Evolutionary conservation across 352 stramenopile species (phyloP).

Genomic region (Pythium pectinolyticum): DNA sequence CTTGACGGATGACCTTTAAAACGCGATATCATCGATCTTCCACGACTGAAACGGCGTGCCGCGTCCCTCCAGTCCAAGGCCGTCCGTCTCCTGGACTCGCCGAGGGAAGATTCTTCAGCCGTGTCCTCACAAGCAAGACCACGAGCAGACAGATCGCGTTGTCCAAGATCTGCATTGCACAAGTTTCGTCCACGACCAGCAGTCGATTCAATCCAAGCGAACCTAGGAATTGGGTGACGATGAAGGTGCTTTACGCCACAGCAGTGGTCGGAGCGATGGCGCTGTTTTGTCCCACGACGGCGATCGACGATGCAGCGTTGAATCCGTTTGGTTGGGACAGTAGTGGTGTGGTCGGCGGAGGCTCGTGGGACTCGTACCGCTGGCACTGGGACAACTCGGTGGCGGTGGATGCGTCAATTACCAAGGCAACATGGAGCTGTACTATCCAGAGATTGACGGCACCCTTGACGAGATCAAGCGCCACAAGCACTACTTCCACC

Average conservation of each 20-base stretch:
- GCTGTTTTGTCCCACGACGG: neutral
- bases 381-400: too few relatives aligned
- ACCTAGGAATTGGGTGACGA: too few relatives aligned
- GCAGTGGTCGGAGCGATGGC: neutral
- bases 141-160: too few relatives aligned
- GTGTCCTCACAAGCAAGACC: neutral
- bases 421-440: neutral
- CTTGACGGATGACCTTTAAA: too few relatives aligned
- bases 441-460: neutral
- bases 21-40: too few relatives aligned
- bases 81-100: too few relatives aligned
- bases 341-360: neutral
- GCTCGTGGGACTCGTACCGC: too few relatives aligned
- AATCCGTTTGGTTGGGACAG: neutral
- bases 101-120: neutral
- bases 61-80: too few relatives aligned
- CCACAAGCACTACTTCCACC: neutral
- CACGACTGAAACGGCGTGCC: too few relatives aligned
- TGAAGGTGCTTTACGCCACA: neutral
- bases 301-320: neutral
- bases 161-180: neutral
- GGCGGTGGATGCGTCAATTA: too few relatives aligned
- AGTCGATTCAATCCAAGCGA: too few relatives aligned
- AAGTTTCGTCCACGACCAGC: neutral
- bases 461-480: neutral